Base-by-base conservation (phyloP, 129 eudicot genomes). In the Helianthus annuus region DNA sequence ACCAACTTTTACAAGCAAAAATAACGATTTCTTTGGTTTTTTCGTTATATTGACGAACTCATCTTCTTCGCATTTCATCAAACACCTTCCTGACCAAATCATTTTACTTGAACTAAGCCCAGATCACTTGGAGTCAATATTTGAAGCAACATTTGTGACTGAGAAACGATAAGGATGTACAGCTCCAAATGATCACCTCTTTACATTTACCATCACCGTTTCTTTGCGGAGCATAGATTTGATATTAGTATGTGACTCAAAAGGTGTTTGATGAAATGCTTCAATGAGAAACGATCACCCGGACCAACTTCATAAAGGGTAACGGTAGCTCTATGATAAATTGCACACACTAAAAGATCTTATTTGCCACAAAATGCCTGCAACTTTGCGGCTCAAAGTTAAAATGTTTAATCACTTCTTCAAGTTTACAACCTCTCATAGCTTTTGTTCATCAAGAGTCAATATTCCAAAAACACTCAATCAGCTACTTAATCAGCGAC, bases 401-500 rank as follows among this genome's bases (percentile, higher is more conserved):
- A 34, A 14, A 44, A 17, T n/a, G 56, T 17, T 51, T 60, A 69
- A 62, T 15, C 70, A 40, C 0, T 2, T 69, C 24, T 70, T 48
- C 71, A 80, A 66, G 48, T 10, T 66, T 70, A 51, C 75, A 70
- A 19, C 72, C 52, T 49, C 53, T 42, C 68, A 24, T 38, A 34
- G 32, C 17, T 82, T 69, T 60, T 74, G 77, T n/a, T 64, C 82
- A 6, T 70, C 81, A 39, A 48, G 76, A 57, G 1, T 68, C 58
- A 34, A 38, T 45, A 56, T 65, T 61, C 79, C 72, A 56, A 77
- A 60, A 76, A 34, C 63, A 46, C 78, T 91, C 44, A 77, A 79
- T 59, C 78, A 57, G 4, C 76, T 91, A 45, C 94, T 91, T 34
- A 76, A 77, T 53, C 82, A 75, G 45, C 85, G 86, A 63, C 93